These are phyloP conservation scores for Xylariaceae sp. DNA, from an alignment of 2,329 filamentous ascomycete species.

Conservation along the genomic window DNA sequence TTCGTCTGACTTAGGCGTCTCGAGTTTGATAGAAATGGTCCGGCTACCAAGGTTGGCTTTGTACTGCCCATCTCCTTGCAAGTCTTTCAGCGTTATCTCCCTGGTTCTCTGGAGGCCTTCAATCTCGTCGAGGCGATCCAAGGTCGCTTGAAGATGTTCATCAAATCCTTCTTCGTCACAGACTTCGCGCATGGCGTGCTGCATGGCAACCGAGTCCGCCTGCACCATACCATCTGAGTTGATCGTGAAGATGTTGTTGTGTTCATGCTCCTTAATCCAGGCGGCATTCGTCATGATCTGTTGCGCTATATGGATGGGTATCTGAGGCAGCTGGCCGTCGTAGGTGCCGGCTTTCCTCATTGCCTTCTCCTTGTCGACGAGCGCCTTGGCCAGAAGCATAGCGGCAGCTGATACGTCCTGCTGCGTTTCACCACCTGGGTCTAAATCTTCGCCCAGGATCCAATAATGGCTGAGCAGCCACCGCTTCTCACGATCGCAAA, in stretches of 20 bases:
- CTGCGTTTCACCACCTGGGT: constrained; percentile 62
- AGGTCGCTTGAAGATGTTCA: constrained; percentile 46
- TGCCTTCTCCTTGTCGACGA: constrained; percentile 44
- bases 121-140: constrained; percentile 49
- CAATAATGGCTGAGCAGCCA: constrained; percentile 74
- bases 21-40: constrained; percentile 13
- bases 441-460: constrained; percentile 66
- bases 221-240: constrained; percentile 51
- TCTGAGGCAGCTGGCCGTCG: constrained; percentile 45
- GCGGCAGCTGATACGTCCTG: constrained; percentile 52
- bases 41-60: constrained; percentile 12
- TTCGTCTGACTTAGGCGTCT: background rate
- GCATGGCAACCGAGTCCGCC: constrained; percentile 54
- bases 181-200: constrained; percentile 51
- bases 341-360: constrained; percentile 21
- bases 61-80: constrained; percentile 19
- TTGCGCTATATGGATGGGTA: constrained; percentile 44
- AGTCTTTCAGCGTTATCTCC: constrained; percentile 50
- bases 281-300: constrained; percentile 54
- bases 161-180: constrained; percentile 47
- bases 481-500: constrained; percentile 64
- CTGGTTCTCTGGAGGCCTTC: constrained; percentile 50
- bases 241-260: constrained; percentile 54
- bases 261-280: constrained; percentile 52
- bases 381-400: constrained; percentile 53